phyloP scores from a whole-genome alignment of 495 filamentous ascomycete genomes.

The Melanomma pulvis-pyrius region DNA sequence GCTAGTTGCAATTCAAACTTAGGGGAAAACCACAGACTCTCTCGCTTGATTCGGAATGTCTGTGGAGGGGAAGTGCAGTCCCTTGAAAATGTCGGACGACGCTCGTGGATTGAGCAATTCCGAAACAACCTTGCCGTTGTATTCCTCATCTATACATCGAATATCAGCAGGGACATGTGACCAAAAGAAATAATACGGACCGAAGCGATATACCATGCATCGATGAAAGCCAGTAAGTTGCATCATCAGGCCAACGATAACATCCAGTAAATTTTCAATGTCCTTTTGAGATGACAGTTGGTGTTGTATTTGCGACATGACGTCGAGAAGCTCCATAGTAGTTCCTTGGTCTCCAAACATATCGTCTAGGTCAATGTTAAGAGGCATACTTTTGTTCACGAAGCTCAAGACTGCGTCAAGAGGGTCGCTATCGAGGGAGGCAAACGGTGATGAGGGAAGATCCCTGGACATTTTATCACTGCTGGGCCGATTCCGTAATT shows the following conservation, averaged over 20 bases:
- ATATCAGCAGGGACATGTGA: neutral
- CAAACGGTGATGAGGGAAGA: constrained; percentile 10
- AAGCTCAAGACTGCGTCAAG: constrained; percentile 18
- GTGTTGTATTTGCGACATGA: constrained; percentile 26
- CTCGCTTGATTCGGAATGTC: constrained; percentile 28
- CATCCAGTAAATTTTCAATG: constrained; percentile 16
- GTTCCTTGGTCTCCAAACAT: constrained; percentile 15
- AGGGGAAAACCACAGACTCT: too few species aligned
- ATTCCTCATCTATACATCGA: constrained; percentile 4
- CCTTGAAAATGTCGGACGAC: constrained; percentile 11
- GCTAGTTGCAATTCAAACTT: too few species aligned
- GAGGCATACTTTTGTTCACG: constrained; percentile 2
- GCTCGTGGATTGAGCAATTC: constrained; percentile 18
- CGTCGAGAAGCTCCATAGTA: constrained; percentile 12
- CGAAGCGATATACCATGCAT: constrained; percentile 20
- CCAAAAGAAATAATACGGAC: neutral
- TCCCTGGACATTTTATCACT: neutral
- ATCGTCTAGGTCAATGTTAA: neutral
- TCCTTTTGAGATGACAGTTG: constrained; percentile 8
- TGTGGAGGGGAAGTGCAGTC: constrained; percentile 24
- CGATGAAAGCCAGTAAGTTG: constrained; percentile 21
- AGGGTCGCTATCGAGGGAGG: constrained; percentile 11
- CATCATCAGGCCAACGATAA: constrained; percentile 10
- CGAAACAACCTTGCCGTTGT: constrained; percentile 19
- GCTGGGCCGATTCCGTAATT: constrained; percentile 5